These are phyloP conservation scores for Umbelopsis sp. DNA, from an alignment of 371 early-diverging fungal species.

Conservation along the genomic window DNA sequence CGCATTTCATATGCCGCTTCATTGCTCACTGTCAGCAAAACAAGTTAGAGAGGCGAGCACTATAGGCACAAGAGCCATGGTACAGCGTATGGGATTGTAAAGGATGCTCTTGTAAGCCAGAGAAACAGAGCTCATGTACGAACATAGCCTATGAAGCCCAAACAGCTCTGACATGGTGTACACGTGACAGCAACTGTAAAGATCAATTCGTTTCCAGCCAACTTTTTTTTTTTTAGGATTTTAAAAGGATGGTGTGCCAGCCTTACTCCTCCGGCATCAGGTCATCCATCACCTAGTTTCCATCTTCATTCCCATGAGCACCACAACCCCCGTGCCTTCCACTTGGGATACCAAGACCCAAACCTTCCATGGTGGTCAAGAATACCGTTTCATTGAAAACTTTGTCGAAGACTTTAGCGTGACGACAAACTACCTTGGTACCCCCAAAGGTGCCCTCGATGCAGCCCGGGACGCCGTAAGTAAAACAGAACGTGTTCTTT, in stretches of 20 bases:
- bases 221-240: background rate
- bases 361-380: conserved; percentile 89
- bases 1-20: too few species aligned
- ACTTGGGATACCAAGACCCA: conserved; percentile 81
- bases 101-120: too few species aligned
- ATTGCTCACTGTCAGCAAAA: too few species aligned
- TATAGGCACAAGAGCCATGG: too few species aligned
- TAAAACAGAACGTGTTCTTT: conserved; percentile 4
- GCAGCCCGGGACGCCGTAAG: conserved; percentile 77
- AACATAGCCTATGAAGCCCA: background rate
- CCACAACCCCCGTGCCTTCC: conserved; percentile 19
- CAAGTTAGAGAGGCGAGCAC: too few species aligned
- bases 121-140: background rate
- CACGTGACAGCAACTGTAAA: conserved; percentile 15
- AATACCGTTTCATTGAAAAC: conserved; percentile 77
- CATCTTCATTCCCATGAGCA: background rate
- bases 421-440: conserved; percentile 84
- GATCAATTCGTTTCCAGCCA: background rate
- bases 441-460: conserved; percentile 69
- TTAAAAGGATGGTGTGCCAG: background rate
- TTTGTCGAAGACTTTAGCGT: conserved; percentile 90
- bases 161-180: background rate
- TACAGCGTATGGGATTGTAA: too few species aligned
- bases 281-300: background rate
- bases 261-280: background rate